Base-by-base conservation (phyloP, 2,329 filamentous ascomycete genomes). In the Dactylellina cionopaga region DNA sequence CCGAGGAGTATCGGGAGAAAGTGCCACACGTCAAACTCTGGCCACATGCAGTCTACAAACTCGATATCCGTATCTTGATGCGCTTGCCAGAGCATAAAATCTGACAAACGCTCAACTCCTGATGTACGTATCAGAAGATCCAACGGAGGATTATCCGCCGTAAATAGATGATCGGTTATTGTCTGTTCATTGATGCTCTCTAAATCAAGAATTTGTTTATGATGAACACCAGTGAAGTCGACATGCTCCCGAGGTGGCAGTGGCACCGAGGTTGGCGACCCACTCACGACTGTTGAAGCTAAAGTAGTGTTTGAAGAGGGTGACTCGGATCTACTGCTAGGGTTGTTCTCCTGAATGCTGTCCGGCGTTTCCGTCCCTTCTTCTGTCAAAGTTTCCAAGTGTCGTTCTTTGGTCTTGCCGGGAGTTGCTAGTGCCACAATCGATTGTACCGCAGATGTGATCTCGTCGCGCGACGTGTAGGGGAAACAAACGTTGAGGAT, bases 41-140 rank as follows among this genome's bases (percentile, higher is more conserved):
- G 95, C 95, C 95, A 99, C 74, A 96, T 84, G 75, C 92, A 95
- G 77, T 96, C 87, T 64, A 97, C 82, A 79, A 98, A 99, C 70
- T 96, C 92, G 75, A 99, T 90, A 71, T 96, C 90, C 0, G 95
- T 97, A 75, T 94, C 85, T 78, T 96, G 88, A 79, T 98, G 93
- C 77, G 92, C 95, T 81, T 99, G 95, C 95, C 95, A 99, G 31
- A 99, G 88, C 93, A 99, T 95, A 78, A 98, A 99, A 80, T 99
- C 95, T 79, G 92, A 97, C 69, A 99, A 83, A 51, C 95, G 87
- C 80, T 93, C 90, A 11, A 99, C 95, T 25, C 93, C 94, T 74
- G 92, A 97, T 3, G 95, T 99, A 54, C 95, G 88, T 54, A 99
- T 86, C 60, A 99, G 88, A 10, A 99, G 85, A 78, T 99, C 95